Evolutionary conservation across 192 early-diverging fungal genomes (phyloP).

Genomic region (Coemansia sp.): DNA sequence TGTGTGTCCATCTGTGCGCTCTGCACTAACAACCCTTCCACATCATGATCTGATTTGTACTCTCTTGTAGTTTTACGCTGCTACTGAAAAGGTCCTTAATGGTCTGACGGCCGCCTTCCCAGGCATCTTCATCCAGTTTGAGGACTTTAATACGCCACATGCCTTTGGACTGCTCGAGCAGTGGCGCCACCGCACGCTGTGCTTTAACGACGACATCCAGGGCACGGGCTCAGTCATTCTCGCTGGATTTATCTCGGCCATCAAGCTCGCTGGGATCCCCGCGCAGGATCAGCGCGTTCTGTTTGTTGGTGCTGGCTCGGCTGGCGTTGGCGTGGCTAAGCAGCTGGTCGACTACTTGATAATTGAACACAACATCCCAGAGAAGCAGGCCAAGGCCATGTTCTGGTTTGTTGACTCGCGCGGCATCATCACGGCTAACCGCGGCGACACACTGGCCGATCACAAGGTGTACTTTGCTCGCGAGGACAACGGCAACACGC

Average conservation of each 20-base stretch:
- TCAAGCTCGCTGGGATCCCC: conserved; percentile 65
- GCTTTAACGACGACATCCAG: conserved; percentile 86
- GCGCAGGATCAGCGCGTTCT: conserved; percentile 81
- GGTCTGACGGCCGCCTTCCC: conserved; percentile 72
- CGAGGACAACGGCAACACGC: conserved; percentile 74
- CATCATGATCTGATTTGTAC: background rate
- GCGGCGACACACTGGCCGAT: conserved; percentile 78
- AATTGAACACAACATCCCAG: conserved; percentile 73
- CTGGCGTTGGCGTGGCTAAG: conserved; percentile 92
- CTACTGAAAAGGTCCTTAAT: conserved; percentile 79
- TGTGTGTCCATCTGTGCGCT: background rate
- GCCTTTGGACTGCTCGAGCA: conserved; percentile 84
- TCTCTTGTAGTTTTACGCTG: conserved; percentile 66
- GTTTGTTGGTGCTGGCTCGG: conserved; percentile 93
- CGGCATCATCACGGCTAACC: conserved; percentile 85
- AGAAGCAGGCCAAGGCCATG: conserved; percentile 61
- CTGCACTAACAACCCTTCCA: conserved; percentile 7
- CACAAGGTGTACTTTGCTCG: conserved; percentile 91
- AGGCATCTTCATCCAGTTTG: conserved; percentile 89
- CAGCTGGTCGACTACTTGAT: conserved; percentile 84
- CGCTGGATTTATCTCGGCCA: conserved; percentile 91
- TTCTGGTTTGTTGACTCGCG: conserved; percentile 90
- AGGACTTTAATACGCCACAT: conserved; percentile 93
- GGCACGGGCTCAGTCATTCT: conserved; percentile 85
- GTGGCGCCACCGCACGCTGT: conserved; percentile 74